Base-by-base conservation (phyloP, 805 yeast genomes). In the Kuraishia hungarica region DNA sequence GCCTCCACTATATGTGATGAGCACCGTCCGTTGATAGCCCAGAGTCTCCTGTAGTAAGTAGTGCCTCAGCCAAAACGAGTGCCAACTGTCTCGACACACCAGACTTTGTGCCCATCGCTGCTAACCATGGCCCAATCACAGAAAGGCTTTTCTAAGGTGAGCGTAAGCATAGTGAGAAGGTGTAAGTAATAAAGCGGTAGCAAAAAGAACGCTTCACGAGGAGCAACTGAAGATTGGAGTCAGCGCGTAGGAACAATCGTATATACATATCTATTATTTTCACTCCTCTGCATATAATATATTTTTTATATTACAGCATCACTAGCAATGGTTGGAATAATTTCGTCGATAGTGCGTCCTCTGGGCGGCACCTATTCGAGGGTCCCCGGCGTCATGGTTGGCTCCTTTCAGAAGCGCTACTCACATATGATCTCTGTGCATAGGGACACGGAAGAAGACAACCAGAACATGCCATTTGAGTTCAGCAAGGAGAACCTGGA, bases 381-480 rank as follows among this genome's bases (percentile, higher is more conserved):
- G n/a, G 35, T 49, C 29, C 28, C 51, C 39, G 39, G 35, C 13
- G 17, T 29, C 29, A 29, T 19, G 51, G 51, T 49, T 7, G 43
- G 43, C 43, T 35, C 43, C 11, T 17, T 35, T 13, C 43, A 35
- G 11, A 51, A 51, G 46, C 43, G 55, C 23, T 39, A 19, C n/a
- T 53, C 55, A 15, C 55, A 53, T 52, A 53, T 53, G 52, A 23
- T 53, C 13, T 48, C 55, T 2, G 89, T 87, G 54, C 96, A 89
- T 73, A 80, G 96, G 68, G 83, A 89, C 63, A 77, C 86, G 39
- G 76, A 80, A 50, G 78, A 78, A 51, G 87, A 89, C 76, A 85
- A 86, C 70, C 82, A 80, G 51, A 70, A 75, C 54, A 74, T 84
- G 54, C 84, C 89, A 49, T 89, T 89, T 69, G 90, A 86, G 68